A percentile compares a stretch with the other conserved stretches of the same genome.
These are phyloP conservation scores for Fusarium secorum DNA, from an alignment of 2,329 filamentous ascomycete genomes.

Conservation along the genomic window DNA sequence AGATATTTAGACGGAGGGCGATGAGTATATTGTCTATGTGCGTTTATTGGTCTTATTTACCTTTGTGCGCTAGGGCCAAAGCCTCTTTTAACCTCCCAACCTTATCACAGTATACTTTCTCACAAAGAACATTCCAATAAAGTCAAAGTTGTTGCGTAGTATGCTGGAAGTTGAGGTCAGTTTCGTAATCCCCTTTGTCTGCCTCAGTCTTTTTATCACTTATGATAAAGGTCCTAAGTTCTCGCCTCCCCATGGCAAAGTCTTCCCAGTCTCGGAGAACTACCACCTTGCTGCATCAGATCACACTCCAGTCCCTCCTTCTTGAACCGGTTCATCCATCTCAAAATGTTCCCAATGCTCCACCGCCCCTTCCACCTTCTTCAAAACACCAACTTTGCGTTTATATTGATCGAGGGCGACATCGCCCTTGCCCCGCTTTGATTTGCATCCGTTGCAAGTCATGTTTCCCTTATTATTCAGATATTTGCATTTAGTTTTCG, in stretches of 20 bases:
- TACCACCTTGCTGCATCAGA: fast-evolving
- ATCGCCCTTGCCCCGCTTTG: not conserved
- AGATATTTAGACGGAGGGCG: not conserved
- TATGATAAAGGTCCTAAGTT: fast-evolving
- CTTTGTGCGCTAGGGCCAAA: not conserved
- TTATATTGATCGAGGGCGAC: not conserved
- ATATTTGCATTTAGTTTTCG: not conserved
- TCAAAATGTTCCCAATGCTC: not conserved
- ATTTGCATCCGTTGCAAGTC: fast-evolving
- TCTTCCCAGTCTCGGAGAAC: too few species aligned
- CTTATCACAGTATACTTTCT: not conserved
- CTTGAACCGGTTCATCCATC: fast-evolving
- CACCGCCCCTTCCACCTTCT: not conserved
- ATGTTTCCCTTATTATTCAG: not conserved
- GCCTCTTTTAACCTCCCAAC: not conserved
- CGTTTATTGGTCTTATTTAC: not conserved
- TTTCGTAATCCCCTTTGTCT: too few species aligned
- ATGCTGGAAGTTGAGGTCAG: not conserved
- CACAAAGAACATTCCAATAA: not conserved
- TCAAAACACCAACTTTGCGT: fast-evolving
- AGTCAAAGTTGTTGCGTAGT: too few species aligned
- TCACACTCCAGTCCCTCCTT: fast-evolving
- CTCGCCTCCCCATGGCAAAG: not conserved
- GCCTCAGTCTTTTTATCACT: too few species aligned
- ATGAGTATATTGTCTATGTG: not conserved